Evolutionary conservation across 2,329 filamentous ascomycete genomes (phyloP).

Genomic region (Aureobasidium sp.): DNA sequence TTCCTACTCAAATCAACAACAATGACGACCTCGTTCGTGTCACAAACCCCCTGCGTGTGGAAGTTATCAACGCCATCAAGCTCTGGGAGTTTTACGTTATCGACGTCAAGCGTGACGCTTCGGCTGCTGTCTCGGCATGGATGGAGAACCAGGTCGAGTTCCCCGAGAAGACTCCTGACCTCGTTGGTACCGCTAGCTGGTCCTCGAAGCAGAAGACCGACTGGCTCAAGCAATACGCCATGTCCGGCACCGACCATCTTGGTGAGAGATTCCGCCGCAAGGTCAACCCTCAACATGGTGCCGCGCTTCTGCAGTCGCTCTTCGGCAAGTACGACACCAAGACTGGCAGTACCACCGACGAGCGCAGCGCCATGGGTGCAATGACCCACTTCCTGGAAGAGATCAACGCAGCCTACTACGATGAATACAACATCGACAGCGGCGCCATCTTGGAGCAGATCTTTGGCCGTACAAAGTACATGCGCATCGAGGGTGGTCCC

Average conservation of each 20-base stretch:
- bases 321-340: conserved; percentile 60
- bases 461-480: conserved; percentile 91
- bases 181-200: conserved; percentile 49
- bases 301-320: conserved; percentile 59
- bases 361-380: conserved; percentile 47
- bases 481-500: conserved; percentile 84
- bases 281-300: conserved; percentile 62
- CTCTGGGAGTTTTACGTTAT: conserved; percentile 93
- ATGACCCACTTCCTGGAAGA: conserved; percentile 63
- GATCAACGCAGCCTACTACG: conserved; percentile 80
- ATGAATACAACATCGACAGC: conserved; percentile 81
- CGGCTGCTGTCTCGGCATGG: conserved; percentile 67
- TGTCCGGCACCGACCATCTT: conserved; percentile 65
- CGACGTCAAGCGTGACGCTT: conserved; percentile 66
- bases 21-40: conserved; percentile 68
- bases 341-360: conserved; percentile 44
- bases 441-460: conserved; percentile 82
- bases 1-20: conserved; percentile 67
- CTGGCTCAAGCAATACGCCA: conserved; percentile 61
- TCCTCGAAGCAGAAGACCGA: conserved; percentile 53
- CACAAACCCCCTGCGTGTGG: conserved; percentile 75
- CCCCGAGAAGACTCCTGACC: conserved; percentile 46
- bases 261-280: conserved; percentile 71
- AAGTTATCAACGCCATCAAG: conserved; percentile 68
- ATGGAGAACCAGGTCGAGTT: conserved; percentile 50